phyloP scores from a whole-genome alignment of 208 protist species.

The Trichomonas tenax region DNA sequence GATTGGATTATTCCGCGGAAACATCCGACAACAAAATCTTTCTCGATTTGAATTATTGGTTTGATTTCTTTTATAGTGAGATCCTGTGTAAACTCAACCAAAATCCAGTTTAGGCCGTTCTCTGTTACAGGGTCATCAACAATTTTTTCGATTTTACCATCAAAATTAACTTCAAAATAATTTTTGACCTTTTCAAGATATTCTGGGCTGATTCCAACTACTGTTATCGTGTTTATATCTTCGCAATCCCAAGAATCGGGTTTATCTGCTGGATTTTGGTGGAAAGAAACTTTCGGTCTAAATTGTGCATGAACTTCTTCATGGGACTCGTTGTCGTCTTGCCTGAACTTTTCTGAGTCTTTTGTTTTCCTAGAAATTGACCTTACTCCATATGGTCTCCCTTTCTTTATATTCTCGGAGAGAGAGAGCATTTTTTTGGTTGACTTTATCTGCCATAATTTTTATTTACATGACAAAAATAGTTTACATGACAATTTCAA shows the following conservation, averaged over 20 bases:
- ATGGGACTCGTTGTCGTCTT: not conserved
- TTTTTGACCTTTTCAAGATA: not conserved
- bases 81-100: not conserved
- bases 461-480: no score
- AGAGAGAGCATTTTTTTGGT: not conserved
- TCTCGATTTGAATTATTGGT: not conserved
- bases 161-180: not conserved
- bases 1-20: not conserved
- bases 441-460: no score
- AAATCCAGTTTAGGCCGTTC: not conserved
- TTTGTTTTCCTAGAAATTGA: not conserved
- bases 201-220: not conserved
- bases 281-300: not conserved
- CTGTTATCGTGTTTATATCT: not conserved
- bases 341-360: not conserved
- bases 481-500: no score
- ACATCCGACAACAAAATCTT: not conserved
- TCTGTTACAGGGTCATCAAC: not conserved
- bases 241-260: not conserved
- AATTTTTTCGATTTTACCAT: not conserved
- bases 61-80: not conserved
- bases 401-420: not conserved
- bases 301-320: not conserved
- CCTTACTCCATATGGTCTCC: not conserved
- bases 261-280: not conserved